phyloP scores from a whole-genome alignment of 306 rosid genomes.

The Cucurbita argyrosperma region DNA sequence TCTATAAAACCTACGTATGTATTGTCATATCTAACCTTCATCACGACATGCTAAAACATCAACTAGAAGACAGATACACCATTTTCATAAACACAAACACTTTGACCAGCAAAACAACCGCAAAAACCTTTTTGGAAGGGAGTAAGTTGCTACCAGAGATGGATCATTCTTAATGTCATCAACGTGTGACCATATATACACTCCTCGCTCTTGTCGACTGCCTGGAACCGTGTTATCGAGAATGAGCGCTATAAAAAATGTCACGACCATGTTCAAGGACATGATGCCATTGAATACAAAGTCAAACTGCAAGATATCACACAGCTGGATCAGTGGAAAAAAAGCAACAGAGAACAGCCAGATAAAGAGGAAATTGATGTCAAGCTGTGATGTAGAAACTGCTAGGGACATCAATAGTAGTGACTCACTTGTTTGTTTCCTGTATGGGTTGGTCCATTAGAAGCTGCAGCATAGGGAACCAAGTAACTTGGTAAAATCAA shows the following conservation, averaged over 20 bases:
- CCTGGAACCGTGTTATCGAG: conserved; percentile 88
- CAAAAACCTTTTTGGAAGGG: conserved; percentile 41
- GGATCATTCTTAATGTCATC: conserved; percentile 52
- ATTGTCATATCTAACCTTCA: background rate
- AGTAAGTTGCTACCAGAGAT: conserved; percentile 44
- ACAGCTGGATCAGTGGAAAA: conserved; percentile 11
- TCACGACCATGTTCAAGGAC: conserved; percentile 95
- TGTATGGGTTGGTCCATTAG: conserved; percentile 63
- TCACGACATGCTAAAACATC: background rate
- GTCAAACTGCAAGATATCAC: conserved; percentile 48
- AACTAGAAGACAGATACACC: background rate
- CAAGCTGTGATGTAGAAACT: background rate
- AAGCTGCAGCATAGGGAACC: conserved; percentile 80
- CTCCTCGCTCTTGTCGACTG: conserved; percentile 67
- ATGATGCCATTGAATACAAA: conserved; percentile 65
- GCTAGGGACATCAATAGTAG: background rate
- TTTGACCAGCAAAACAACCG: conserved; percentile 34
- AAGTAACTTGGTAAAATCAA: conserved; percentile 74
- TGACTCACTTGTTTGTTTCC: conserved; percentile 49
- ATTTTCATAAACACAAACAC: conserved; percentile 20
- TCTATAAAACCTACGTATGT: background rate
- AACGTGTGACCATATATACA: conserved; percentile 47
- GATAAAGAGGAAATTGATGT: background rate
- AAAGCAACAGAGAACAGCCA: background rate
- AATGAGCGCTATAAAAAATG: conserved; percentile 53